These are phyloP conservation scores for Pseudocercospora macadamiae DNA, from an alignment of 2,329 filamentous ascomycete genomes.

Conservation along the genomic window DNA sequence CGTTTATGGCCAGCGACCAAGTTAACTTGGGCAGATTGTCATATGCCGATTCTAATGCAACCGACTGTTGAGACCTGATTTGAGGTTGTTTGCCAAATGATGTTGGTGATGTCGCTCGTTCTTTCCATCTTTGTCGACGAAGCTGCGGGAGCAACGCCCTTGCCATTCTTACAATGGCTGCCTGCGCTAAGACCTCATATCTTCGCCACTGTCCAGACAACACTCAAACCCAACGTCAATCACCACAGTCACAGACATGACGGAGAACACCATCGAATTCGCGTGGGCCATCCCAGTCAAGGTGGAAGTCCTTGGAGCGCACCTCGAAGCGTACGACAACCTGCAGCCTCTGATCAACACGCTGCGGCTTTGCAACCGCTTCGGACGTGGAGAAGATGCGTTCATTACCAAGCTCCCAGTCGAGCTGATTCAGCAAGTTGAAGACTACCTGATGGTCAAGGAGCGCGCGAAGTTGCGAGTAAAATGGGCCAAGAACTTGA, in stretches of 20 bases:
- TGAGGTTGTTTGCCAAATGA: no score
- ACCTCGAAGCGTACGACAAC: constrained; percentile 14
- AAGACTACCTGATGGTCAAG: constrained; percentile 9
- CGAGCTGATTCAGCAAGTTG: constrained; percentile 23
- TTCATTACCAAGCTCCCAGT: constrained; percentile 26
- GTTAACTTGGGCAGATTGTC: no score
- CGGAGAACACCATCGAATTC: neutral
- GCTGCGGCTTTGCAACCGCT: constrained; percentile 28
- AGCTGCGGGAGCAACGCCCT: neutral
- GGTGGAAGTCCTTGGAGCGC: constrained; percentile 10
- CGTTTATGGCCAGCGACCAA: no score
- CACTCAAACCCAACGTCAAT: no score
- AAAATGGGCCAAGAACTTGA: constrained; percentile 2
- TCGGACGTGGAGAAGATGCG: constrained; percentile 13
- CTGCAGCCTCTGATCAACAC: constrained; percentile 12
- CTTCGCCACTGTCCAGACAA: neutral
- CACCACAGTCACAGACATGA: no score
- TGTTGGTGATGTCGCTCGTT: no score
- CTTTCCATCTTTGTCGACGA: neutral
- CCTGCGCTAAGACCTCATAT: neutral
- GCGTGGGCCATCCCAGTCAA: constrained; percentile 21
- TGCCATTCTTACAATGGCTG: neutral
- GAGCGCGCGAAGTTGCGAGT: neutral
- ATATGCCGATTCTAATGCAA: no score
- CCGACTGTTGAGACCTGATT: no score